Evolutionary conservation across 2,329 filamentous ascomycete genomes (phyloP).

Genomic region (Fusarium multiceps): DNA sequence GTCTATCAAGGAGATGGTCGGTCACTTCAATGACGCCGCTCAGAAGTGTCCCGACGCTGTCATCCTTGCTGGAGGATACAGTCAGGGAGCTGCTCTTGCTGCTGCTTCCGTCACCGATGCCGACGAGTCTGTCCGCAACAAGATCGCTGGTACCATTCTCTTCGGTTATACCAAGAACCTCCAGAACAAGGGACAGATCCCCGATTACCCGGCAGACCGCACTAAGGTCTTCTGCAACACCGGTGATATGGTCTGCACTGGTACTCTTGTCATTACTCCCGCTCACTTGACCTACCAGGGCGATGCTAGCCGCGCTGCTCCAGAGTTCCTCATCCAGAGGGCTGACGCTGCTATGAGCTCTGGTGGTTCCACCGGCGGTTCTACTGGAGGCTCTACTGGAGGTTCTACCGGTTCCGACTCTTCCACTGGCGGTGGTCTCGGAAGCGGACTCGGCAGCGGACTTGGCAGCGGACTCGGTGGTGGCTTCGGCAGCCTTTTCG

Average conservation of each 20-base stretch:
- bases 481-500: neutral
- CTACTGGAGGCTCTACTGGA: neutral
- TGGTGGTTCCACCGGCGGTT: neutral
- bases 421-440: neutral
- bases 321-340: conserved; percentile 32
- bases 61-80: conserved; percentile 56
- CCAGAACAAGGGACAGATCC: conserved; percentile 52
- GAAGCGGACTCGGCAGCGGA: neutral
- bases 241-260: conserved; percentile 53
- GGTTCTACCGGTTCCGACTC: neutral
- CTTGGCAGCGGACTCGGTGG: neutral
- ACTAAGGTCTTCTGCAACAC: conserved; percentile 54
- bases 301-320: conserved; percentile 11
- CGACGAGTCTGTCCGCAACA: conserved; percentile 43
- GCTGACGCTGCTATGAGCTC: conserved; percentile 10
- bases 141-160: conserved; percentile 53
- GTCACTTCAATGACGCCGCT: conserved; percentile 54
- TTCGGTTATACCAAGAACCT: conserved; percentile 58
- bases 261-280: conserved; percentile 47
- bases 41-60: conserved; percentile 57
- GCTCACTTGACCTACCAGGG: conserved; percentile 29
- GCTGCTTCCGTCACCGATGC: conserved; percentile 54
- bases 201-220: conserved; percentile 50
- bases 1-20: conserved; percentile 56
- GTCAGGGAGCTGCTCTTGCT: conserved; percentile 59